A percentile compares a stretch with the other conserved stretches of the same genome.
Conservation (phyloP, 331 rosid species). For the Dryas integrifolia region DNA sequence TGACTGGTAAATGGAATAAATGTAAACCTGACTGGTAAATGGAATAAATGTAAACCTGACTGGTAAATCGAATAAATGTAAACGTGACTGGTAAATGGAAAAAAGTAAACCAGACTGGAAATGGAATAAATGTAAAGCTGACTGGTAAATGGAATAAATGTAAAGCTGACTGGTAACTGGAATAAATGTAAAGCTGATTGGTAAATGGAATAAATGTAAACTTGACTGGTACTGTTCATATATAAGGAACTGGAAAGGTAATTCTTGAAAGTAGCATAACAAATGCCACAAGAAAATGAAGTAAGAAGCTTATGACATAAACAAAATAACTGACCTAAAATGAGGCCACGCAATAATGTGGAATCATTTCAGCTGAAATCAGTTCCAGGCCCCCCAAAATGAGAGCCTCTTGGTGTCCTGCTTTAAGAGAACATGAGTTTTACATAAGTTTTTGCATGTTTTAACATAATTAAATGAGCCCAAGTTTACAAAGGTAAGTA, state of each 20-base stretch:
- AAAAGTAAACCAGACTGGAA: conserved; percentile 32
- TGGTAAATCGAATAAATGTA: conserved; percentile 18
- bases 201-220: conserved; percentile 19
- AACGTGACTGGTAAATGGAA: conserved; percentile 24
- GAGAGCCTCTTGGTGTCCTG: conserved; percentile 77
- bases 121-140: conserved; percentile 13
- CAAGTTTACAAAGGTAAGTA: conserved; percentile 55
- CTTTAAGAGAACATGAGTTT: conserved; percentile 69
- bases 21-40: conserved; percentile 12
- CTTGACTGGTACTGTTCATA: conserved; percentile 4
- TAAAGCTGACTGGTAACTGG: conserved; percentile 14
- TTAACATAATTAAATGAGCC: conserved; percentile 41
- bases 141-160: conserved; percentile 15
- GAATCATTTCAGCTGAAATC: conserved; percentile 74
- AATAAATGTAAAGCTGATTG: conserved; percentile 20
- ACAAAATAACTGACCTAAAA: conserved; percentile 76
- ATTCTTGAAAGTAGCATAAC: conserved; percentile 48
- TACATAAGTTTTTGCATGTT: conserved; percentile 53
- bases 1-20: conserved; percentile 24
- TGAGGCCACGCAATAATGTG: conserved; percentile 70
- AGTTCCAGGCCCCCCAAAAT: conserved; percentile 63
- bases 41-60: conserved; percentile 21
- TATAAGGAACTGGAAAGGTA: conserved; percentile 42
- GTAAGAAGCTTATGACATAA: conserved; percentile 43
- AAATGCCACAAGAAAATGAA: conserved; percentile 54